Evolutionary conservation across 768 basidiomycete species (phyloP).

Genomic region (Boletus reticuloceps): DNA sequence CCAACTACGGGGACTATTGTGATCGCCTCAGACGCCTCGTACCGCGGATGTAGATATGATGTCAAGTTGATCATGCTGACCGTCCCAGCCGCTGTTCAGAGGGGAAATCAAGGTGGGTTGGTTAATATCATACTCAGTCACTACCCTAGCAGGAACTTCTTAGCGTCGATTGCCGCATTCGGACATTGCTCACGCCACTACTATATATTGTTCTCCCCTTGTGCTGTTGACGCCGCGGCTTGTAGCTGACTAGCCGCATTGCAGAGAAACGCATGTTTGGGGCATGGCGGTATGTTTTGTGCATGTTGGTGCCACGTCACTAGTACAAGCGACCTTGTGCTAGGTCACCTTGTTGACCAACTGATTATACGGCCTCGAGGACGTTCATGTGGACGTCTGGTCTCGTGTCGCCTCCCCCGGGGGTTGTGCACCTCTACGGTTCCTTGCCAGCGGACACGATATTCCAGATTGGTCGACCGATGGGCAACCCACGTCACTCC

Average conservation of each 20-base stretch:
- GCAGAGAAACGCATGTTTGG: neutral
- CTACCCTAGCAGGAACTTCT: no score
- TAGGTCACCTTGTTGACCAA: neutral
- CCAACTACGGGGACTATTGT: no score
- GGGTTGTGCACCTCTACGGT: no score
- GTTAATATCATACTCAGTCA: no score
- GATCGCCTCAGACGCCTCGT: no score
- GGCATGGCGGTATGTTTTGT: no score
- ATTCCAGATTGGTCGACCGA: neutral
- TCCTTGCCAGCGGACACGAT: neutral
- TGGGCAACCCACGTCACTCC: neutral
- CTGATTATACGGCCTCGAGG: neutral
- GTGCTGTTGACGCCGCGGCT: neutral
- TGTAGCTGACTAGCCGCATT: neutral
- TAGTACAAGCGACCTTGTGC: neutral
- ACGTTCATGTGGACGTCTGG: neutral
- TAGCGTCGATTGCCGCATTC: neutral
- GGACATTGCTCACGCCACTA: neutral
- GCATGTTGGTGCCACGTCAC: neutral
- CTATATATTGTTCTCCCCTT: neutral
- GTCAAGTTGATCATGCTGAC: no score
- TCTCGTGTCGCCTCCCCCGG: neutral
- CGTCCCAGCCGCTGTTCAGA: no score
- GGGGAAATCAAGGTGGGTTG: no score
- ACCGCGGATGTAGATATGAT: no score